Conservation (phyloP, 805 yeast genomes). For the Wilhelminamyces savonicus region DNA sequence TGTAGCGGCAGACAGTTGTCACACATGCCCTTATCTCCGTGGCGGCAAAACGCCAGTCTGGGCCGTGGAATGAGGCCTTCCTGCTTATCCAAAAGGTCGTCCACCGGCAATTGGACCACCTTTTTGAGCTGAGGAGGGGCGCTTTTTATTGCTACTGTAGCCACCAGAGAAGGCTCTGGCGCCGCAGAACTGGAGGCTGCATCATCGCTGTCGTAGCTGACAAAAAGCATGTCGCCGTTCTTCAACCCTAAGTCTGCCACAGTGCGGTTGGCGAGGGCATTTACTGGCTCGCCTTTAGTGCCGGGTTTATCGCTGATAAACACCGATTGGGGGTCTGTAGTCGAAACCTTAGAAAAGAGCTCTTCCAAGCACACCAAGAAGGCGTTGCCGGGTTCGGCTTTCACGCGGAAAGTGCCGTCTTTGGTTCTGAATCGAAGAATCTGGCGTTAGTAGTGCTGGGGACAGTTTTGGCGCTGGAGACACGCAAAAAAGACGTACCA, state of each 20-base stretch:
- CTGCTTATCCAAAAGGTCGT: constrained; percentile 54
- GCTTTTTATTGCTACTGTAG: background rate
- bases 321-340: constrained; percentile 16
- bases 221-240: constrained; percentile 55
- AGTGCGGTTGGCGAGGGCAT: constrained; percentile 27
- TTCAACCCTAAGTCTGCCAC: constrained; percentile 42
- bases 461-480: no score
- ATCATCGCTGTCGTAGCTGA: constrained; percentile 22
- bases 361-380: constrained; percentile 41
- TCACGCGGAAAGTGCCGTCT: constrained; percentile 74
- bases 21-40: constrained; percentile 94
- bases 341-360: constrained; percentile 20
- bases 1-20: constrained; percentile 94
- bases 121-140: constrained; percentile 5
- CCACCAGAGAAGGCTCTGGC: background rate
- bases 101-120: constrained; percentile 58
- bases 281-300: constrained; percentile 35
- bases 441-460: constrained; percentile 3
- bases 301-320: constrained; percentile 41
- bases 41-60: constrained; percentile 65
- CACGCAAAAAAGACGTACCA: no score
- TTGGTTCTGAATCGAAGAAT: constrained; percentile 72
- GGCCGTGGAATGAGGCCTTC: constrained; percentile 70
- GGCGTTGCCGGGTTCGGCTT: constrained; percentile 38
- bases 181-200: background rate